phyloP scores from a whole-genome alignment of 768 basidiomycete species.

The Calocybe indica region DNA sequence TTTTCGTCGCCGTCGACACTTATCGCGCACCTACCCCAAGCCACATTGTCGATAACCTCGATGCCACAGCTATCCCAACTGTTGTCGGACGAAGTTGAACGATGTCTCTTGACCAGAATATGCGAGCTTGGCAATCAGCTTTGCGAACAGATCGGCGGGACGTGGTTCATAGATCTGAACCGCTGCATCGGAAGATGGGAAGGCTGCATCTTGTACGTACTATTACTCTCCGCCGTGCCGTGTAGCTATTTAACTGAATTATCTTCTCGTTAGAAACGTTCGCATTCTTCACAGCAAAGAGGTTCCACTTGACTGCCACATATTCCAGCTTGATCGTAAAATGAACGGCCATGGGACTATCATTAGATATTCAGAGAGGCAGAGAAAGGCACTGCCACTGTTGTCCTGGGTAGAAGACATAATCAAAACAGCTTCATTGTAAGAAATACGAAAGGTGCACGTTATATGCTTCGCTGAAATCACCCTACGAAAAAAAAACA shows the following conservation, averaged over 20 bases:
- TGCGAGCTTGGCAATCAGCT: conserved; percentile 58
- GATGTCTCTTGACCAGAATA: conserved; percentile 61
- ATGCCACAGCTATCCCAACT: conserved; percentile 73
- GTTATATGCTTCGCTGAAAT: conserved; percentile 3
- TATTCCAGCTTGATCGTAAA: conserved; percentile 42
- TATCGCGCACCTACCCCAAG: conserved; percentile 76
- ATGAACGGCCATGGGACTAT: conserved; percentile 33
- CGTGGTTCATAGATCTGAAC: conserved; percentile 76
- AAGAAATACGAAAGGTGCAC: conserved; percentile 3
- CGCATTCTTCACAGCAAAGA: conserved; percentile 47
- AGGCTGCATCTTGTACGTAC: conserved; percentile 64
- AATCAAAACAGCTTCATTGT: conserved; percentile 32
- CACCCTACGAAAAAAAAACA: conserved; percentile 1
- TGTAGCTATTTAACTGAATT: background rate
- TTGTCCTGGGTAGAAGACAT: conserved; percentile 50
- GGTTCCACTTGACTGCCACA: conserved; percentile 50
- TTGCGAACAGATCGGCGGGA: conserved; percentile 49
- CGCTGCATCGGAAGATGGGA: conserved; percentile 79
- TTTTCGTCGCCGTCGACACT: conserved; percentile 71
- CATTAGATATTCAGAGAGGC: conserved; percentile 32
- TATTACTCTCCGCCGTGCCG: background rate
- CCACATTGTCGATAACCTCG: conserved; percentile 67
- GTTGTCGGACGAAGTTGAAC: conserved; percentile 72
- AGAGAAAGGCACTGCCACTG: conserved; percentile 25
- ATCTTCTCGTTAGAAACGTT: conserved; percentile 46